These are phyloP conservation scores for Trypanosoma platydactyli DNA, from an alignment of 208 protist genomes.

Conservation along the genomic window DNA sequence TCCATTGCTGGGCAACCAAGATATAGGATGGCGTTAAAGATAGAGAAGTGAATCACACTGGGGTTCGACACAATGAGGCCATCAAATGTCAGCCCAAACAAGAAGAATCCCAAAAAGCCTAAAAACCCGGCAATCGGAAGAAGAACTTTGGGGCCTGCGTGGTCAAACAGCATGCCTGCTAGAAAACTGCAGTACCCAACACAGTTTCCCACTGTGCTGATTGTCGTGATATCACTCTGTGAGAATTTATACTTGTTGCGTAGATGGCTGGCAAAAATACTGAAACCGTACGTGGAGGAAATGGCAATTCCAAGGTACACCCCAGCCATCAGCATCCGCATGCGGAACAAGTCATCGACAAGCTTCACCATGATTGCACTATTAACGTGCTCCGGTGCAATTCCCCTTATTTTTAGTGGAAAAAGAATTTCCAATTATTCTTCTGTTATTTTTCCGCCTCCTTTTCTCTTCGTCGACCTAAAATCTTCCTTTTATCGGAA, in stretches of 20 bases:
- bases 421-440: too few relatives aligned
- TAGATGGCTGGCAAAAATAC: constrained; percentile 65
- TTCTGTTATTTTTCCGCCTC: too few relatives aligned
- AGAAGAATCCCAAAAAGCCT: constrained; percentile 54
- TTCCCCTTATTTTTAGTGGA: too few relatives aligned
- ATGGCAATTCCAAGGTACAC: constrained; percentile 65
- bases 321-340: constrained; percentile 71
- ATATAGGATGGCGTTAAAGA: constrained; percentile 70
- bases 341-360: constrained; percentile 67
- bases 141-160: constrained; percentile 55
- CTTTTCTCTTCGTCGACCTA: too few relatives aligned
- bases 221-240: constrained; percentile 76
- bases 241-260: constrained; percentile 53
- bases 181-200: constrained; percentile 62
- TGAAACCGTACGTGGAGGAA: constrained; percentile 79
- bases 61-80: constrained; percentile 39
- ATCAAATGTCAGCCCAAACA: constrained; percentile 71
- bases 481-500: too few relatives aligned
- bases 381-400: too few relatives aligned
- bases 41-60: constrained; percentile 54
- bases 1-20: constrained; percentile 64
- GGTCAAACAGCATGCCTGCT: constrained; percentile 75
- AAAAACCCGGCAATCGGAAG: constrained; percentile 41
- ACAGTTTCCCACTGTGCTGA: constrained; percentile 80
- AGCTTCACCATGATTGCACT: constrained; percentile 48